Base-by-base conservation (phyloP, 2,329 filamentous ascomycete genomes). In the Trichoderma sp. region DNA sequence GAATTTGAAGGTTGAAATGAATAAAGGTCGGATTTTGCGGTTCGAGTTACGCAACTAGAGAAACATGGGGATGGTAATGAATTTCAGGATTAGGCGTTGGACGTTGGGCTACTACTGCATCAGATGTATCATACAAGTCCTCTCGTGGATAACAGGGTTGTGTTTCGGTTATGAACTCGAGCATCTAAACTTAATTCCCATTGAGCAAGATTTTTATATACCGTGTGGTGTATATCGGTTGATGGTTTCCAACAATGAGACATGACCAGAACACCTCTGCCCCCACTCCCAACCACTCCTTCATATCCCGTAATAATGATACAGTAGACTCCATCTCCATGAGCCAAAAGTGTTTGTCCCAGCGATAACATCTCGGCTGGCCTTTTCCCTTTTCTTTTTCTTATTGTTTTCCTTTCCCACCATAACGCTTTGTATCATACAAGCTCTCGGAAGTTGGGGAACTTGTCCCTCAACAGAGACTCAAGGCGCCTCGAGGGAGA, bases 1-100 rank as follows among this genome's bases (percentile, higher is more conserved):
- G 85, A 86, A 39, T 79, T 85, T 72, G 86, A 88, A 47, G 74
- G 75, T 56, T 78, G 73, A 73, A 58, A 39, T 67, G 34, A 61
- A 71, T 67, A 24, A 53, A 34, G 72, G 47, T 34, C 60, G 60
- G 71, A 47, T 57, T 73, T 39, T 72, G 65, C 70, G 73, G 73
- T 73, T 75, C 74, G 56, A 62, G 56, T 76, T 74, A 74, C 15
- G 57, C 57, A 32, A 65, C 72, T 58, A 67, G 61, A 66, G 30
- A 65, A 56, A 58, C 36, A 24, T 21, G 58, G 53, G 39, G 58
- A 64, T 43, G 71, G 30, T 66, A 56, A 70, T 72, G 71, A 53
- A 70, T 71, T 72, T 62, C 26, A 70, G 71, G 58, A 68, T 30
- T 58, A 62, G 69, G 72, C 70, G 70, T 72, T 73, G 62, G 72